These are phyloP conservation scores for Candida nanaspora DNA, from an alignment of 805 yeast genomes.

Conservation along the genomic window DNA sequence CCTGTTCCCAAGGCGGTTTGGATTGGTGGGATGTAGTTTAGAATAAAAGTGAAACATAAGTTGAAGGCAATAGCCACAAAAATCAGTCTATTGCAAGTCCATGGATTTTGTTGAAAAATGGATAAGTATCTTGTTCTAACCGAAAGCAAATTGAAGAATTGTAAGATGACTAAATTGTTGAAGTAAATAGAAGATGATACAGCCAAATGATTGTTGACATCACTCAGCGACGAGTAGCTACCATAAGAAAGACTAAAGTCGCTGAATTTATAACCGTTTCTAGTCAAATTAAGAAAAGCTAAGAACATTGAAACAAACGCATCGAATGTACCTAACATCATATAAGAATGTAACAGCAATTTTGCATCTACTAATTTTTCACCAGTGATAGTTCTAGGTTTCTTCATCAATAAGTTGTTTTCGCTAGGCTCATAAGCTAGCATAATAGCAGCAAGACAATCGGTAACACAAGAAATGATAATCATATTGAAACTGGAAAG, in stretches of 20 bases:
- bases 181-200: slow-evolving; percentile 38
- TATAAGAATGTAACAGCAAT: slow-evolving; percentile 34
- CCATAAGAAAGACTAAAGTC: slow-evolving; percentile 31
- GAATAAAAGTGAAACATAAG: not conserved
- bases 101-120: slow-evolving; percentile 34
- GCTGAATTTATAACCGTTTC: slow-evolving; percentile 29
- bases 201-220: slow-evolving; percentile 12
- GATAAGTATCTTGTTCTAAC: slow-evolving; percentile 36
- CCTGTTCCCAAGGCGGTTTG: slow-evolving; percentile 19
- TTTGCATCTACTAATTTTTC: not conserved
- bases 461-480: slow-evolving; percentile 41
- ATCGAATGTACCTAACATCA: slow-evolving; percentile 33
- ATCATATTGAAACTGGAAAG: slow-evolving; percentile 44
- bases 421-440: not conserved
- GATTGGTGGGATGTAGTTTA: not conserved
- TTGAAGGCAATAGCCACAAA: slow-evolving; percentile 28
- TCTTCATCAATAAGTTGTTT: not conserved
- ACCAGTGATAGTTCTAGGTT: not conserved
- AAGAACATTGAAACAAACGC: slow-evolving; percentile 20
- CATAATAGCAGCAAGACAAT: slow-evolving; percentile 32
- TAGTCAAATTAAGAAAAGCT: slow-evolving; percentile 30
- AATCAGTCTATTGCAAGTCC: slow-evolving; percentile 23
- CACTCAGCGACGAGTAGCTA: slow-evolving; percentile 15
- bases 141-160: slow-evolving; percentile 36
- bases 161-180: slow-evolving; percentile 39